Conservation (phyloP, 805 yeast species). For the Saturnispora hagleri region DNA sequence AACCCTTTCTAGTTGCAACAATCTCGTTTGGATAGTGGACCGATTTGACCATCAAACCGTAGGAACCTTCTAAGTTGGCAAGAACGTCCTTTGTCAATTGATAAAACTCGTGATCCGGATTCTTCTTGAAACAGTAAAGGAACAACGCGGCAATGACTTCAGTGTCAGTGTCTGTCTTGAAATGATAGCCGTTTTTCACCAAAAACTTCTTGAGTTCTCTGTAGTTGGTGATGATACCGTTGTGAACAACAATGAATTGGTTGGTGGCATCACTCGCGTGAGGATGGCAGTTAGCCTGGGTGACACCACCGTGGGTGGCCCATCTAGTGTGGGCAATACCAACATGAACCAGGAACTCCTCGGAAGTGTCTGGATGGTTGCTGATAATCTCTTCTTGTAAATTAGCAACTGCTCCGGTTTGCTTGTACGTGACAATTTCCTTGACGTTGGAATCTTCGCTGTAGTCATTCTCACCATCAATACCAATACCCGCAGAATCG, state of each 20-base stretch:
- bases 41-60: conserved; percentile 90
- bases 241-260: conserved; percentile 90
- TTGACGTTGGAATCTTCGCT: conserved; percentile 32
- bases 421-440: conserved; percentile 66
- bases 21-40: conserved; percentile 91
- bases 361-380: conserved; percentile 45
- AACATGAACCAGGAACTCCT: conserved; percentile 71
- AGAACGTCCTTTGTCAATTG: conserved; percentile 88
- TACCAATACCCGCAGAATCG: conserved; percentile 94
- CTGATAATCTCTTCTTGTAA: conserved; percentile 56
- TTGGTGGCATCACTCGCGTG: conserved; percentile 77
- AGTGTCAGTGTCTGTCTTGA: conserved; percentile 93
- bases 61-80: conserved; percentile 92
- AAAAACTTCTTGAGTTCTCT: conserved; percentile 82
- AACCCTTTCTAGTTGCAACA: conserved; percentile 95
- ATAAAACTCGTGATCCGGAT: conserved; percentile 75
- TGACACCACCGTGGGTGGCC: conserved; percentile 99
- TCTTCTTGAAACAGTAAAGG: conserved; percentile 79
- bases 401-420: conserved; percentile 84
- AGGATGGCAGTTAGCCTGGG: conserved; percentile 84
- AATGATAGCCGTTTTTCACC: conserved; percentile 65
- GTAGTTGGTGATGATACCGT: conserved; percentile 96
- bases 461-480: conserved; percentile 68
- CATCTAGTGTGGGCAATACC: conserved; percentile 99
- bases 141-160: conserved; percentile 95